phyloP scores from a whole-genome alignment of 257 asterid species.

The Fraxinus quadrangulata region DNA sequence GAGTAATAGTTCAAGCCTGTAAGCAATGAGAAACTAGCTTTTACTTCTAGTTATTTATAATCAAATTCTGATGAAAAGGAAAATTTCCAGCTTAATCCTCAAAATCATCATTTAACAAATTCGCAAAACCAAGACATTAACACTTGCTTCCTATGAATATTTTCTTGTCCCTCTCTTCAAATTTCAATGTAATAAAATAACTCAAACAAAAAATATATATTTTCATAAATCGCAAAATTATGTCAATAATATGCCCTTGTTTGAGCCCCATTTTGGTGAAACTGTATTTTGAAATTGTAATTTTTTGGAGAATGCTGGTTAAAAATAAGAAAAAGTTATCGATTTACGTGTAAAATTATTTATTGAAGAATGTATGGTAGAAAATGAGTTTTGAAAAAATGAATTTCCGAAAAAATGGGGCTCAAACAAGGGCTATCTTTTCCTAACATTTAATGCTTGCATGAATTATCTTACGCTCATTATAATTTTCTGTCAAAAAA shows the following conservation, averaged over 20 bases:
- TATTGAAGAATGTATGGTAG: too few relatives aligned
- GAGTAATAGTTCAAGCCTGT: neutral
- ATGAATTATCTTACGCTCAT: neutral
- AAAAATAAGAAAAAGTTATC: too few relatives aligned
- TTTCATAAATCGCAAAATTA: conserved; percentile 7
- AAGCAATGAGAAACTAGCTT: conserved; percentile 15
- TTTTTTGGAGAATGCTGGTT: too few relatives aligned
- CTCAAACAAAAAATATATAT: neutral
- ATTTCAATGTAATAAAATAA: neutral
- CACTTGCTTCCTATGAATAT: conserved; percentile 6
- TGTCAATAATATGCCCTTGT: neutral
- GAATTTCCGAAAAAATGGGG: too few relatives aligned
- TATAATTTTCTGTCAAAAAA: neutral
- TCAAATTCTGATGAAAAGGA: neutral
- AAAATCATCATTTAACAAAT: conserved; percentile 6
- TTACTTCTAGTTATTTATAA: conserved; percentile 3
- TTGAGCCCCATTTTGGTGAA: too few relatives aligned
- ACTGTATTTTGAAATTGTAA: too few relatives aligned
- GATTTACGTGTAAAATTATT: too few relatives aligned
- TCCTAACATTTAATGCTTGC: neutral
- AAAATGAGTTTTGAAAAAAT: too few relatives aligned
- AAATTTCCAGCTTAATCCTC: conserved; percentile 11
- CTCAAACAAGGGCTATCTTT: neutral
- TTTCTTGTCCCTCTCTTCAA: conserved; percentile 1
- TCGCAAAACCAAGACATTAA: conserved; percentile 7